phyloP scores from a whole-genome alignment of 2,329 filamentous ascomycete species.

The Ambrosiella xylebori region DNA sequence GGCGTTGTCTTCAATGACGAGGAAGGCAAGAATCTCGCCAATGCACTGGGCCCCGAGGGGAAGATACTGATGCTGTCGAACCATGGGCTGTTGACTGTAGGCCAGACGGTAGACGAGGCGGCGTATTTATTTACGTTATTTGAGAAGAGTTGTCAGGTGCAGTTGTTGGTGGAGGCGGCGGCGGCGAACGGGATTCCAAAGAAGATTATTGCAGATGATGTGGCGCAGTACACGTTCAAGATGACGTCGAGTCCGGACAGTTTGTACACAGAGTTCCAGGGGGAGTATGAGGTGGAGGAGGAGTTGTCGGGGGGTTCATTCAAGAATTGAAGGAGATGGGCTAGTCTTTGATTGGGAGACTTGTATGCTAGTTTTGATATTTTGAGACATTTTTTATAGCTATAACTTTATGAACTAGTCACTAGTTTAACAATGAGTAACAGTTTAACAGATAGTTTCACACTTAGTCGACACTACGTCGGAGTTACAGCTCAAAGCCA shows the following conservation, averaged over 20 bases:
- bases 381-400: not conserved
- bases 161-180: conserved; percentile 49
- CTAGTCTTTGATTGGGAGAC: not conserved
- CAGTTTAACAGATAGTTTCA: not conserved
- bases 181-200: conserved; percentile 19
- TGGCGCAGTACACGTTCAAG: conserved; percentile 22
- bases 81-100: conserved; percentile 52
- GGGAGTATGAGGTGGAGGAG: conserved; percentile 14
- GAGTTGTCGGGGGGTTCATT: conserved; percentile 13
- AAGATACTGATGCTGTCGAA: conserved; percentile 50
- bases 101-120: conserved; percentile 52
- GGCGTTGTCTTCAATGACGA: conserved; percentile 37
- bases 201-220: conserved; percentile 24
- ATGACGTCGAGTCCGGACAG: conserved; percentile 15
- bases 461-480: not conserved
- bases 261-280: conserved; percentile 14
- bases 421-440: not conserved
- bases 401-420: not conserved
- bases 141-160: conserved; percentile 50
- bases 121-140: conserved; percentile 50
- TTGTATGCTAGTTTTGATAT: too few relatives aligned
- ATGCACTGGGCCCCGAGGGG: conserved; percentile 36
- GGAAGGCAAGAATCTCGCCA: conserved; percentile 45
- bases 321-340: conserved; percentile 7
- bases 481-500: too few relatives aligned